Base-by-base conservation (phyloP, 371 early-diverging fungal genomes). In the Batrachochytrium dendrobatidis region DNA sequence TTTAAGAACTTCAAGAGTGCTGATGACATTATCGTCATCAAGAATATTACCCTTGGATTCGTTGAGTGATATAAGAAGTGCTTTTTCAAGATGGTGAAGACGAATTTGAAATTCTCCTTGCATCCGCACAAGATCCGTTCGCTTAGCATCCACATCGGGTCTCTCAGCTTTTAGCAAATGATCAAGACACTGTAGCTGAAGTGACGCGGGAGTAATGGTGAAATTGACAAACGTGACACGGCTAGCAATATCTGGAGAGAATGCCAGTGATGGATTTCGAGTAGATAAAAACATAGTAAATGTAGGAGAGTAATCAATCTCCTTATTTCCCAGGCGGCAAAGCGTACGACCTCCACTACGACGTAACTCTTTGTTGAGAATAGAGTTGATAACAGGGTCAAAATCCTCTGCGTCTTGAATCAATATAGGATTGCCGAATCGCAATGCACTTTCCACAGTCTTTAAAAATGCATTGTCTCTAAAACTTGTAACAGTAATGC, bases 221-320 rank as follows among this genome's bases (percentile, higher is more conserved):
- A 97, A 99, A 84, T 97, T 99, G 55, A 97, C 95, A 78, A 99
- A 93, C 0, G 96, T 95, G 7, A 95, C 95, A 53, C 98, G 89
- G 61, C 90, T 89, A 80, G 91, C 94, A 25, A 99, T 86, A 66
- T 98, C 97, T 1, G 98, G 95, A 4, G 92, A 81, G 82, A 96
- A 95, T 63, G 83, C 79, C 58, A 92, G 90, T 0, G 91, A 86
- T 3, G 97, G 89, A 70, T 96, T 94, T 54, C 95, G 86, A 3
- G 96, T 97, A 4, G 92, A 82, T 64, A 99, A 69, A 82, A 92
- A 95, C 30, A 98, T 75, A 1, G 86, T 89, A 79, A 99, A 99
- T 5, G 94, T 76, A 15, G 99, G 96, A 29, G 98, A 98, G 73
- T 95, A 95, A 77, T 99, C 99, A 59, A 99, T 94, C 58, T 98